Evolutionary conservation across 2,329 filamentous ascomycete species (phyloP).

Genomic region (Ilyonectria sp.): DNA sequence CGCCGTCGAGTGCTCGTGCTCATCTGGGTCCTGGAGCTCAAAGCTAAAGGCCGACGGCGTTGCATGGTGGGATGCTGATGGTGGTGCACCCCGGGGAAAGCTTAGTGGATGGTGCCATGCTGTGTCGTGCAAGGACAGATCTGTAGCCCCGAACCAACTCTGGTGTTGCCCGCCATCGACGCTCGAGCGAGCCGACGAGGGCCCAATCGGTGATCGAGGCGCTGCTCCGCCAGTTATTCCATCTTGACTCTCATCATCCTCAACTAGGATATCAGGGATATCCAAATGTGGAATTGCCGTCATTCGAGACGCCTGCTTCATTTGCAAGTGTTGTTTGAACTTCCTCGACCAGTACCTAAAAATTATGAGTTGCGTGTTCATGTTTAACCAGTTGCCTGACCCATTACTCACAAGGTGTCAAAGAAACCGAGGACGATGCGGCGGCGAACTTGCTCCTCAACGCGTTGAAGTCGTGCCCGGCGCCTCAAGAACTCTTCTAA

Average conservation of each 20-base stretch:
- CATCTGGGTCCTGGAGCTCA: slow-evolving; percentile 65
- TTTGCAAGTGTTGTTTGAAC: slow-evolving; percentile 83
- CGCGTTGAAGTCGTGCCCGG: slow-evolving; percentile 89
- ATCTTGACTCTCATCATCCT: slow-evolving; percentile 76
- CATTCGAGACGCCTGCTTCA: slow-evolving; percentile 83
- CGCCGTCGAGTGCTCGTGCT: slow-evolving; percentile 46
- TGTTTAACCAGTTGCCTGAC: too few relatives aligned
- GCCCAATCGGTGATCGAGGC: slow-evolving; percentile 42
- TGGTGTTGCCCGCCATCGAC: slow-evolving; percentile 54
- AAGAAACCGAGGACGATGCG: slow-evolving; percentile 96
- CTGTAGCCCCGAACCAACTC: slow-evolving; percentile 61
- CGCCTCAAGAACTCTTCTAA: slow-evolving; percentile 96
- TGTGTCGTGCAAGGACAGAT: slow-evolving; percentile 56
- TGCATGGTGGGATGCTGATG: slow-evolving; percentile 57
- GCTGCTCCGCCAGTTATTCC: slow-evolving; percentile 38
- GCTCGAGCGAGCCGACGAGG: slow-evolving; percentile 40
- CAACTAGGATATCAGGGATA: slow-evolving; percentile 91
- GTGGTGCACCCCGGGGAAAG: slow-evolving; percentile 64
- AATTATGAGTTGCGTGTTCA: slow-evolving; percentile 20
- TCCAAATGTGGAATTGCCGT: slow-evolving; percentile 83
- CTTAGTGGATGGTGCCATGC: slow-evolving; percentile 66
- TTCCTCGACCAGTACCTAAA: slow-evolving; percentile 83
- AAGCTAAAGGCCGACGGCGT: slow-evolving; percentile 72
- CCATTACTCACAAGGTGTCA: slow-evolving; percentile 79
- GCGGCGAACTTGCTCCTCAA: slow-evolving; percentile 93